Conservation (phyloP, 2,329 filamentous ascomycete species). For the Pestalotiopsis sp. region DNA sequence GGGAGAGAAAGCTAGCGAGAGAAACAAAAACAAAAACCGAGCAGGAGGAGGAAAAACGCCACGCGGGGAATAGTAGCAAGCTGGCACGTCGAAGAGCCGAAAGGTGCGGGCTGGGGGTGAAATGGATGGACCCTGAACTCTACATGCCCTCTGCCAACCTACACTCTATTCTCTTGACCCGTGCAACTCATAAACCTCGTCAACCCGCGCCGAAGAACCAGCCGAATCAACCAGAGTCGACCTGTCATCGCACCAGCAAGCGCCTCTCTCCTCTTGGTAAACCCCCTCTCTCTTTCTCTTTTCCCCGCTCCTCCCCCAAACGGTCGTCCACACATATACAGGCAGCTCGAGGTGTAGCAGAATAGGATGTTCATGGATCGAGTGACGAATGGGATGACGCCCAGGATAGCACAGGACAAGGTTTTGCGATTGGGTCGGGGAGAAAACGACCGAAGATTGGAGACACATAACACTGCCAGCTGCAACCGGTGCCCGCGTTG, state of each 20-base stretch:
- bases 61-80: background rate
- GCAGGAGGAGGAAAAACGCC: background rate
- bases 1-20: background rate
- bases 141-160: background rate
- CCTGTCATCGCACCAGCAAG: background rate
- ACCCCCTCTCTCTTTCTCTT: background rate
- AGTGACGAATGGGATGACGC: background rate
- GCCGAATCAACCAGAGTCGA: background rate
- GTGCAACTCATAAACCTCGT: background rate
- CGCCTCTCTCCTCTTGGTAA: background rate
- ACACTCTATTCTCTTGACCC: background rate
- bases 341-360: background rate
- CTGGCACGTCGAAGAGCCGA: background rate
- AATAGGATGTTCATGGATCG: background rate
- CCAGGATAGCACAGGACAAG: background rate
- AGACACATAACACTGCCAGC: background rate
- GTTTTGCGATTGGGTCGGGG: slow-evolving; percentile 2
- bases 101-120: too few relatives aligned
- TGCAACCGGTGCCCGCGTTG: background rate
- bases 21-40: background rate
- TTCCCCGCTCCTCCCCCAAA: background rate
- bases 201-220: background rate
- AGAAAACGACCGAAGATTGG: background rate
- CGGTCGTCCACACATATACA: background rate
- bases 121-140: slow-evolving; percentile 7